Base-by-base conservation (phyloP, 495 filamentous ascomycete species). In the Bacidia gigantensis region DNA sequence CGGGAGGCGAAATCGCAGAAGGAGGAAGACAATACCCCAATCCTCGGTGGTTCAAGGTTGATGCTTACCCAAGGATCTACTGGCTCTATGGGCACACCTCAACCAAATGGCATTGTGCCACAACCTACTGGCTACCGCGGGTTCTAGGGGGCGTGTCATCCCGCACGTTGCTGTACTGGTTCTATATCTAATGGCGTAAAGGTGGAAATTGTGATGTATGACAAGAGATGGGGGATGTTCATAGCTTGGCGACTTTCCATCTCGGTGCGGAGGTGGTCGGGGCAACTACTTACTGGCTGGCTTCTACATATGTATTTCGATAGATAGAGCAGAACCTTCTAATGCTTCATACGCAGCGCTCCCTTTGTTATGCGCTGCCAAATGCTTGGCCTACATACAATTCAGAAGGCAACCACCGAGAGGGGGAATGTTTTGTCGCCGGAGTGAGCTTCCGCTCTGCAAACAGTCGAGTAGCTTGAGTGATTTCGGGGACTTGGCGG, bases 61-160 rank as follows among this genome's bases (percentile, higher is more conserved):
- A 95, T 97, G 89, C 81, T 99, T 60, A 99, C 93, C n/a, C 88
- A 93, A 62, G 92, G 93, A 3, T 83, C 87, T 41, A 74, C 66
- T 61, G 78, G 79, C 46, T 74, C 82, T 10, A 76, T 81, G 60
- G 35, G 46, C 18, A 46, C 51, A 45, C 74, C 80, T 7, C 84
- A 87, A 56, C 74, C 84, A 18, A 93, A 92, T 58, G 87, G 87
- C 3, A 80, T 90, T 50, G 79, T 83, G 35, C 80, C 87, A 49
- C 86, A 90, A 67, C 72, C 81, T 45, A 93, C 87, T 44, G 87
- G 86, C 49, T 89, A 75, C 61, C 69, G 74, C 46, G 73, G 67
- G 41, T 83, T 83, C 60, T 80, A 75, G 51, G 18, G 5, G 18
- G 21, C 25, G 1, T 14, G 12, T 25, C n/a, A 26, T 22, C 5